Conservation (phyloP, 2,329 filamentous ascomycete genomes). For the Fusarium oligoseptatum region DNA sequence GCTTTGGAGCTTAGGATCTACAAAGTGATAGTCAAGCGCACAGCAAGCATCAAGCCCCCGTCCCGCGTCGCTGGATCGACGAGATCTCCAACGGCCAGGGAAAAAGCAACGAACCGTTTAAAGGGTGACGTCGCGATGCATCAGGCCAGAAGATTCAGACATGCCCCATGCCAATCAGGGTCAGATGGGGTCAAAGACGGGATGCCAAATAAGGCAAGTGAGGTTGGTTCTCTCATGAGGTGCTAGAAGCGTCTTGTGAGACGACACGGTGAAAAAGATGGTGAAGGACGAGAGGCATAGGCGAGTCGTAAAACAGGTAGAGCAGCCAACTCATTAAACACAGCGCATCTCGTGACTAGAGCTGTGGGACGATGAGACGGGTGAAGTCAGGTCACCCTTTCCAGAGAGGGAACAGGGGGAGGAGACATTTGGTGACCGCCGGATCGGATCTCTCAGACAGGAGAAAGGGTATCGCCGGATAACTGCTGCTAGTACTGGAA, state of each 20-base stretch:
- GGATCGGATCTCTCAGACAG: constrained; percentile 1
- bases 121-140: constrained; percentile 26
- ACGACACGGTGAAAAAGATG: constrained; percentile 12
- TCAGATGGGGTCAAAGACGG: constrained; percentile 2
- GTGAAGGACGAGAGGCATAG: constrained; percentile 18
- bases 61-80: constrained; percentile 26
- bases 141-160: not conserved
- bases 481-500: constrained; percentile 13
- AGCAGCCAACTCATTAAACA: constrained; percentile 17
- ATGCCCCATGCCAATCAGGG: not conserved
- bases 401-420: constrained; percentile 6
- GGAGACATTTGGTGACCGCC: not conserved
- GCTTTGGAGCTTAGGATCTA: constrained; percentile 3
- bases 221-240: not conserved
- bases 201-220: constrained; percentile 5
- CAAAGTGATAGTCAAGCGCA: constrained; percentile 8
- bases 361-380: constrained; percentile 34
- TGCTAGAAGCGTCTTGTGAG: constrained; percentile 7
- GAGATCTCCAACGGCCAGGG: constrained; percentile 32
- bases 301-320: constrained; percentile 10
- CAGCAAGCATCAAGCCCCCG: constrained; percentile 19
- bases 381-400: constrained; percentile 36
- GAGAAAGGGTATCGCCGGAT: constrained; percentile 8
- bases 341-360: constrained; percentile 30
- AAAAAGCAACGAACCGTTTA: constrained; percentile 22